phyloP scores from a whole-genome alignment of 305 asterid genomes.

The Stenogyne calaminthoides region DNA sequence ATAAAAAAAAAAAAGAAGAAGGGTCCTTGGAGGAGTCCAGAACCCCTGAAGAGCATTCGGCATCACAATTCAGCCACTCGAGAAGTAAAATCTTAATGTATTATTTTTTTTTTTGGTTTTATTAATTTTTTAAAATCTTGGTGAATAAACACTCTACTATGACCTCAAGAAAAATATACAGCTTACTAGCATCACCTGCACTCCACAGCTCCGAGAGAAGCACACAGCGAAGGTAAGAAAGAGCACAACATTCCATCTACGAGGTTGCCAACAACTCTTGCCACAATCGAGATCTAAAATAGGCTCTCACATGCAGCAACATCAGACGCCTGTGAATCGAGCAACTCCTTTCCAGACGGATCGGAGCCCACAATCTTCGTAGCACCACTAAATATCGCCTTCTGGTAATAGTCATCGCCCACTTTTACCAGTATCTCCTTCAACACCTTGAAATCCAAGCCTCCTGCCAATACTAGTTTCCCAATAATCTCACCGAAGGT shows the following conservation, averaged over 20 bases:
- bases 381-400: slow-evolving; percentile 47
- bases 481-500: slow-evolving; percentile 73
- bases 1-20: slow-evolving; percentile 32
- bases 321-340: slow-evolving; percentile 63
- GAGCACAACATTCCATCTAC: slow-evolving; percentile 25
- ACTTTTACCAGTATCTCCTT: slow-evolving; percentile 56
- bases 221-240: slow-evolving; percentile 5
- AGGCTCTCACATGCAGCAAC: slow-evolving; percentile 65
- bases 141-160: slow-evolving; percentile 44
- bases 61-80: slow-evolving; percentile 37
- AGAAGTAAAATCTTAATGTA: slow-evolving; percentile 45
- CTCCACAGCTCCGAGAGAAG: slow-evolving; percentile 28
- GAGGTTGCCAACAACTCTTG: slow-evolving; percentile 6
- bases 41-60: slow-evolving; percentile 30
- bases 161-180: slow-evolving; percentile 41
- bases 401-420: slow-evolving; percentile 55
- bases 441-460: slow-evolving; percentile 56
- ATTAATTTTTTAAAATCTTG: not conserved
- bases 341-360: slow-evolving; percentile 49
- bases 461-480: slow-evolving; percentile 49
- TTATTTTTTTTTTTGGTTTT: not conserved
- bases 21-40: slow-evolving; percentile 16
- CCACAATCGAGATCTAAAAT: slow-evolving; percentile 33
- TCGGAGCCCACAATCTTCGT: slow-evolving; percentile 38
- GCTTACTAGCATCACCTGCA: slow-evolving; percentile 25